Conservation (phyloP, 2,329 filamentous ascomycete genomes). For the Colletotrichum salicis region DNA sequence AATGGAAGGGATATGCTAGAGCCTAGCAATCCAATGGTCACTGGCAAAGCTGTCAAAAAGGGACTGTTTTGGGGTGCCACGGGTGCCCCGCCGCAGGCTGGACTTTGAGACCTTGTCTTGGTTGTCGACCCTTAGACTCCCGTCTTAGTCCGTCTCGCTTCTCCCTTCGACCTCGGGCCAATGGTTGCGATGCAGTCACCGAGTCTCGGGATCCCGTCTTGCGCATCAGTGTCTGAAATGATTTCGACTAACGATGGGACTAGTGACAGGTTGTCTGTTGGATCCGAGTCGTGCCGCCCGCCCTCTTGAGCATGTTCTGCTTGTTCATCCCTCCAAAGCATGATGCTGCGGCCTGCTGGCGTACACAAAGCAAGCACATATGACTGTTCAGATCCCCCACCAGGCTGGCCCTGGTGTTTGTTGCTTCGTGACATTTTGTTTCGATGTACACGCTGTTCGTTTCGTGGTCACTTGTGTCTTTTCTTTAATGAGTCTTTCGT, state of each 20-base stretch:
- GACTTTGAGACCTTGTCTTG: conserved; percentile 29
- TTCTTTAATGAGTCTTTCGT: neutral
- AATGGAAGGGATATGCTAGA: conserved; percentile 21
- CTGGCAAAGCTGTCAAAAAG: neutral
- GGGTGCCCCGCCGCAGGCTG: conserved; percentile 23
- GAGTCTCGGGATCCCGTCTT: conserved; percentile 16
- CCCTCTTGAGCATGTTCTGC: conserved; percentile 1
- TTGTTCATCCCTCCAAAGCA: conserved; percentile 19
- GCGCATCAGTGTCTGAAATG: conserved; percentile 22
- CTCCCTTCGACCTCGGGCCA: conserved; percentile 28
- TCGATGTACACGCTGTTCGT: neutral
- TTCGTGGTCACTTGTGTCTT: neutral
- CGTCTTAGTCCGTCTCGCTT: conserved; percentile 5
- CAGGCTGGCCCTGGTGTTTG: neutral
- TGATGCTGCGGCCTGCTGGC: neutral
- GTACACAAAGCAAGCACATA: conserved; percentile 8
- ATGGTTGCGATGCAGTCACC: conserved; percentile 15
- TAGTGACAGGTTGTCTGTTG: conserved; percentile 21
- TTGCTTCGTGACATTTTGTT: neutral
- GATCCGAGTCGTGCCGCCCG: conserved; percentile 11
- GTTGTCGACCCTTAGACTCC: neutral
- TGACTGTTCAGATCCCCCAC: conserved; percentile 9
- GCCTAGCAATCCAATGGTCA: conserved; percentile 2
- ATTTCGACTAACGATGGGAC: conserved; percentile 28
- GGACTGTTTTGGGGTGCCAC: neutral